Evolutionary conservation across 2,329 filamentous ascomycete genomes (phyloP).

Genomic region (Xylariaceae sp.): DNA sequence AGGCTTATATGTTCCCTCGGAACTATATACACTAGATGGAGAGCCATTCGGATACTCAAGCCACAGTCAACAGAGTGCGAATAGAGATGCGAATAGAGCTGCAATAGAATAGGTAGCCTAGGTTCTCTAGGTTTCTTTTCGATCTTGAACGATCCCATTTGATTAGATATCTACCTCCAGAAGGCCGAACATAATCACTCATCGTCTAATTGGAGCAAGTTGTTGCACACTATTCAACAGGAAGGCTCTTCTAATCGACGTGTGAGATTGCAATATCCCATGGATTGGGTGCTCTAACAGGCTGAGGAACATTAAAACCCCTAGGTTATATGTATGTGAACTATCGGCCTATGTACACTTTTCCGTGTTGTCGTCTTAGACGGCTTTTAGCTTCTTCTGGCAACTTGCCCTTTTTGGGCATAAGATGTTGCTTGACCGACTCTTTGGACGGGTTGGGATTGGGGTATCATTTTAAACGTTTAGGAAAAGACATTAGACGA

Average conservation of each 20-base stretch:
- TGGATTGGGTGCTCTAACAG: slow-evolving; percentile 16
- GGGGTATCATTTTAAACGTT: slow-evolving; percentile 29
- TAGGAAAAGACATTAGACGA: slow-evolving; percentile 20
- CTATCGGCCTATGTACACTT: slow-evolving; percentile 26
- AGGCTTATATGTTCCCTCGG: too few relatives aligned
- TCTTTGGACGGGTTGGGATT: slow-evolving; percentile 8
- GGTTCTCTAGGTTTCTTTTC: too few relatives aligned
- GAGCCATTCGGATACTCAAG: too few relatives aligned
- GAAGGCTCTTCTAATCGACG: not conserved
- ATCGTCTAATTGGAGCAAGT: too few relatives aligned
- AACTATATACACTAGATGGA: too few relatives aligned
- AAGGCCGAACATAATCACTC: too few relatives aligned
- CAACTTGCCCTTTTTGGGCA: slow-evolving; percentile 4
- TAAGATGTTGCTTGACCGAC: slow-evolving; percentile 15
- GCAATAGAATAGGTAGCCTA: too few relatives aligned
- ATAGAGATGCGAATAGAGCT: too few relatives aligned
- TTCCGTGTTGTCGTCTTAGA: not conserved
- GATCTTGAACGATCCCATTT: too few relatives aligned
- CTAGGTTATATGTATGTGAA: slow-evolving; percentile 16
- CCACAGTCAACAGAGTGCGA: too few relatives aligned
- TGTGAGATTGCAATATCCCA: not conserved
- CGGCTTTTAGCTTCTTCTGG: slow-evolving; percentile 1
- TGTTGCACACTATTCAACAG: not conserved
- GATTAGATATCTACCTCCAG: too few relatives aligned
- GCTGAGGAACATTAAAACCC: slow-evolving; percentile 1